Evolutionary conservation across 768 basidiomycete species (phyloP).

Genomic region (Sutorius australiensis): DNA sequence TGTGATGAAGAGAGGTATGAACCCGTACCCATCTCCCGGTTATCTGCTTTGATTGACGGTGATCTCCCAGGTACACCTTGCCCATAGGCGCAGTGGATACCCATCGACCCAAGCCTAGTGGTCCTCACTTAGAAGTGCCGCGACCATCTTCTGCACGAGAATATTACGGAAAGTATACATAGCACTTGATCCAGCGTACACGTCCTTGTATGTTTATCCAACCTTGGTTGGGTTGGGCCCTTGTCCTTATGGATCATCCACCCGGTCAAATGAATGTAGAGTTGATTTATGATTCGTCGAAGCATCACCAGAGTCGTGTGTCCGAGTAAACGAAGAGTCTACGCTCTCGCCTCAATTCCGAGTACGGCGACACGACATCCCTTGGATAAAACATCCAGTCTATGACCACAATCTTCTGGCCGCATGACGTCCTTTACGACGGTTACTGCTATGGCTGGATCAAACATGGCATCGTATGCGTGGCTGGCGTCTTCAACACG

Average conservation of each 20-base stretch:
- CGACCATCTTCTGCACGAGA: constrained; percentile 29
- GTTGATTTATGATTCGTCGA: not conserved
- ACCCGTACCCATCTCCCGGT: not conserved
- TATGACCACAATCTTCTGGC: constrained; percentile 54
- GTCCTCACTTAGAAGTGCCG: constrained; percentile 19
- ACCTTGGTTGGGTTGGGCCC: not conserved
- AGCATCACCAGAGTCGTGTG: not conserved
- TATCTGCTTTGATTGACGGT: not conserved
- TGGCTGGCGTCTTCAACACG: constrained; percentile 47
- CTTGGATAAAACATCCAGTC: not conserved
- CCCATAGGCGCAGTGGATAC: constrained; percentile 95
- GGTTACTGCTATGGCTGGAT: constrained; percentile 63
- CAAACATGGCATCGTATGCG: constrained; percentile 40
- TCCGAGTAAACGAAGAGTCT: too few species aligned
- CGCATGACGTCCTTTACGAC: constrained; percentile 40
- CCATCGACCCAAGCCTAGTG: constrained; percentile 60
- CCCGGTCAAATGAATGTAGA: not conserved
- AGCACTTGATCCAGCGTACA: not conserved
- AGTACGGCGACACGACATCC: not conserved
- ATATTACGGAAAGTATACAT: constrained; percentile 31
- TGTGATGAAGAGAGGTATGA: constrained; percentile 91
- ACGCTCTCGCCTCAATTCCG: not conserved
- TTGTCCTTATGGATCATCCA: not conserved
- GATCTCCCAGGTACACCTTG: constrained; percentile 62
- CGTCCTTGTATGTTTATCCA: not conserved